Evolutionary conservation across 2,329 filamentous ascomycete genomes (phyloP).

Genomic region (Chrysosphaeria jannelii): DNA sequence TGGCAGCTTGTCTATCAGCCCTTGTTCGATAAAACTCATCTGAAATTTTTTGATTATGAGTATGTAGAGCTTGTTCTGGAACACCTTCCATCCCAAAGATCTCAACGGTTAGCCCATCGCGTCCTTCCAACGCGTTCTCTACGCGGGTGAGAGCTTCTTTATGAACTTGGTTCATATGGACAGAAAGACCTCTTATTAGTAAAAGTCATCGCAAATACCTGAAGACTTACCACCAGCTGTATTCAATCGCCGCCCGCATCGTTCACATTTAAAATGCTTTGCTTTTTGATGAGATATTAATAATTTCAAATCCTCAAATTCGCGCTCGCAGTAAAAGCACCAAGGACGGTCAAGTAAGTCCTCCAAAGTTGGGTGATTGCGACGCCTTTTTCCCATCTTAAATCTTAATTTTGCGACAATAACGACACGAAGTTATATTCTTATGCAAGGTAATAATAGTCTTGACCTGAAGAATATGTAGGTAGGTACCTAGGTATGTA

Average conservation of each 20-base stretch:
- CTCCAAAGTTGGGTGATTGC: conserved; percentile 58
- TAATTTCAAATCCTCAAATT: conserved; percentile 92
- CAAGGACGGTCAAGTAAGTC: conserved; percentile 67
- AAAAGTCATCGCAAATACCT: not conserved
- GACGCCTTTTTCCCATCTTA: conserved; percentile 90
- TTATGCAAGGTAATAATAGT: too few species aligned
- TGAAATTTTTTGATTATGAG: conserved; percentile 65
- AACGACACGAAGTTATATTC: too few species aligned
- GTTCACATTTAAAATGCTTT: conserved; percentile 97
- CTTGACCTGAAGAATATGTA: too few species aligned
- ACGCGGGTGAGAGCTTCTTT: conserved; percentile 71
- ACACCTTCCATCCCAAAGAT: conserved; percentile 98
- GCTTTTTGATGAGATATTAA: conserved; percentile 93
- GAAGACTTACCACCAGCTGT: conserved; percentile 85
- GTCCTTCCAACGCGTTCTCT: conserved; percentile 73
- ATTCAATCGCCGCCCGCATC: conserved; percentile 65
- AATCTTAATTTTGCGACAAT: conserved; percentile 8
- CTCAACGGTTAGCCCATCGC: conserved; percentile 64
- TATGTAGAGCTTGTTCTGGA: conserved; percentile 52
- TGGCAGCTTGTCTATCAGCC: conserved; percentile 50
- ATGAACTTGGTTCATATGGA: conserved; percentile 96
- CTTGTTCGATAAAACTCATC: conserved; percentile 64
- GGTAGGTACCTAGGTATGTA: too few species aligned
- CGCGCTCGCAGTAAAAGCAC: conserved; percentile 98
- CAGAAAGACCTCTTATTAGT: conserved; percentile 39